Evolutionary conservation across 192 early-diverging fungal genomes (phyloP).

Genomic region (Backusella psychrophila): DNA sequence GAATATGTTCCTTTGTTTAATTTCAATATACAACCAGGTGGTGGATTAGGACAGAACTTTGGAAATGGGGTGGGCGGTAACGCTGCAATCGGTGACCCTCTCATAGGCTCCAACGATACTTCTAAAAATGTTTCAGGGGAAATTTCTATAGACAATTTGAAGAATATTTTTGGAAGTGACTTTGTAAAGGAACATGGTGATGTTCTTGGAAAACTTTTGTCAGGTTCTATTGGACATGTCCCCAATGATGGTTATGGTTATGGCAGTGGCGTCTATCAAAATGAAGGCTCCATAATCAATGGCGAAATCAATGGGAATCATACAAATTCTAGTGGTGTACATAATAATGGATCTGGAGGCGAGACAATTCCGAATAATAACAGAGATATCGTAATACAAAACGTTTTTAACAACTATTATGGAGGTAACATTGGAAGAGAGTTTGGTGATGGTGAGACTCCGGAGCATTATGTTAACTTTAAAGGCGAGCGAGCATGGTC

Average conservation of each 20-base stretch:
- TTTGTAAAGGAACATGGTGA: not conserved
- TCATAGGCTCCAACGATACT: not conserved
- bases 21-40: not conserved
- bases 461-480: not conserved
- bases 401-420: not conserved
- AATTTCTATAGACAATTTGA: not conserved
- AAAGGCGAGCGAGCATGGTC: not conserved
- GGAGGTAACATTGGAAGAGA: not conserved
- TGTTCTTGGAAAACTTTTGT: not conserved
- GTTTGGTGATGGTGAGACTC: not conserved
- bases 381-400: not conserved
- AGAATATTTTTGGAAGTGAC: not conserved
- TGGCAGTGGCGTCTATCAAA: not conserved
- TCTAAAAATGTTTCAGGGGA: not conserved
- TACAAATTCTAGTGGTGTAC: not conserved
- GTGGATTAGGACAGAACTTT: not conserved
- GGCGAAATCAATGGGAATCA: not conserved
- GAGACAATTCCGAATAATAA: not conserved
- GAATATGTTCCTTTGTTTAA: not conserved
- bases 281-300: not conserved
- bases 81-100: not conserved
- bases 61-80: not conserved
- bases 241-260: not conserved
- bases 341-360: not conserved
- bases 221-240: not conserved